phyloP scores from a whole-genome alignment of 257 asterid species.

The Primulina tabacum region DNA sequence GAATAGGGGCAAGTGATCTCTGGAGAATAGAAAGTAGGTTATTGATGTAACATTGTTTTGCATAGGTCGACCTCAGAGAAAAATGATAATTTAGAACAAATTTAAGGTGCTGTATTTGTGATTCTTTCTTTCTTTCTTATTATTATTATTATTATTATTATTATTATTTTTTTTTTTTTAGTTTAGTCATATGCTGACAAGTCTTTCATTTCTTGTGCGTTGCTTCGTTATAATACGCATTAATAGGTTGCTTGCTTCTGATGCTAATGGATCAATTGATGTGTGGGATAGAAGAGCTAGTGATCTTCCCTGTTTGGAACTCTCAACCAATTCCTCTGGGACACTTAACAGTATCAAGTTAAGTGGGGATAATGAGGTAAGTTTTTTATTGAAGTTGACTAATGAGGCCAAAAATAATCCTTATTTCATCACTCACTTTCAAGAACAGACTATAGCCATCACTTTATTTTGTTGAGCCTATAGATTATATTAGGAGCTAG shows the following conservation, averaged over 20 bases:
- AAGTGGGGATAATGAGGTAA: constrained; percentile 73
- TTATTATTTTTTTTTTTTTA: no score
- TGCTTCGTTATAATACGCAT: constrained; percentile 27
- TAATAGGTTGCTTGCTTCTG: constrained; percentile 86
- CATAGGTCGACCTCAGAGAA: neutral
- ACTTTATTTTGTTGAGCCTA: constrained; percentile 26
- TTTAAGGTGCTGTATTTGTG: constrained; percentile 16
- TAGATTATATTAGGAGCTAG: constrained; percentile 91
- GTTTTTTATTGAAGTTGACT: constrained; percentile 19
- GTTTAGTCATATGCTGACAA: constrained; percentile 16
- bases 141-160: no score
- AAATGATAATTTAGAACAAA: constrained; percentile 15
- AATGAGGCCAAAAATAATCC: constrained; percentile 11
- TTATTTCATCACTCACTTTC: constrained; percentile 12
- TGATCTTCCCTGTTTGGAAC: constrained; percentile 71
- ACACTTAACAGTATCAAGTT: constrained; percentile 73
- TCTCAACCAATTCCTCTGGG: constrained; percentile 50
- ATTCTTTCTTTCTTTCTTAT: constrained; percentile 1
- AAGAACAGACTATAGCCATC: constrained; percentile 16
- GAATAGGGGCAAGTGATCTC: neutral
- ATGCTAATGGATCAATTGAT: constrained; percentile 65
- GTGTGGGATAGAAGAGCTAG: constrained; percentile 92
- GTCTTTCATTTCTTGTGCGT: constrained; percentile 17
- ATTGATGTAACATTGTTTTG: constrained; percentile 2
- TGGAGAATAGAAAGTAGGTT: neutral